Base-by-base conservation (phyloP, 129 eudicot genomes). In the Apium graveolens region DNA sequence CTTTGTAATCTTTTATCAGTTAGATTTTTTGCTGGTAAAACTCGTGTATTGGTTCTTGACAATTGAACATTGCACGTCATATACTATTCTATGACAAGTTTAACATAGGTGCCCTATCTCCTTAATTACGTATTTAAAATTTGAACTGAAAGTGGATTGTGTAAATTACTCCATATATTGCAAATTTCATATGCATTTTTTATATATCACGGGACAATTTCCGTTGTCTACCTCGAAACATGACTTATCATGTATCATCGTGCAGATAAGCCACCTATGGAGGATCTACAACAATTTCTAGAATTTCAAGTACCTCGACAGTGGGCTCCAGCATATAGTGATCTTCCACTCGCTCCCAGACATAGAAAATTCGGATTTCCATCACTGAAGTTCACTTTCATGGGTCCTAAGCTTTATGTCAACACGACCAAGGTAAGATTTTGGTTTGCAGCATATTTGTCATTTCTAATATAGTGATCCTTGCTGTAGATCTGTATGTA, bases 261-360 rank as follows among this genome's bases (percentile, higher is more conserved):
- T 85, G 86, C 88, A 91, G 98, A 95, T 83, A 95, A 96, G 76
- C 99, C 99, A 55, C 97, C 97, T 1, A 84, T 86, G 65, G 97
- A 96, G 91, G 99, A 96, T 81, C 97, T 96, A 24, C 80, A 88
- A 16, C 97, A 92, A 79, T 96, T 96, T 82, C 86, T 96, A 7
- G 99, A 92, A 84, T 96, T 92, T 79, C 99, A 96, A 60, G 78
- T 96, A 73, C 99, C 99, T 75, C 90, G 99, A 37, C 97, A 89
- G 76, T 96, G 97, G 97, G 96, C 97, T 31, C 99, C 99, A 0
- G 95, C 91, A 37, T 96, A 88, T 69, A 85, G 93, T 49, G 99
- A 96, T 81, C 95, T 96, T 82, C 97, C 97, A 62, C 91, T 96
- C 43, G 97, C 89, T 70, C 81, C 90, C 70, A 85, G 93, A 11